Conservation (phyloP, 352 stramenopile genomes). For the Phytophthora pistaciae region DNA sequence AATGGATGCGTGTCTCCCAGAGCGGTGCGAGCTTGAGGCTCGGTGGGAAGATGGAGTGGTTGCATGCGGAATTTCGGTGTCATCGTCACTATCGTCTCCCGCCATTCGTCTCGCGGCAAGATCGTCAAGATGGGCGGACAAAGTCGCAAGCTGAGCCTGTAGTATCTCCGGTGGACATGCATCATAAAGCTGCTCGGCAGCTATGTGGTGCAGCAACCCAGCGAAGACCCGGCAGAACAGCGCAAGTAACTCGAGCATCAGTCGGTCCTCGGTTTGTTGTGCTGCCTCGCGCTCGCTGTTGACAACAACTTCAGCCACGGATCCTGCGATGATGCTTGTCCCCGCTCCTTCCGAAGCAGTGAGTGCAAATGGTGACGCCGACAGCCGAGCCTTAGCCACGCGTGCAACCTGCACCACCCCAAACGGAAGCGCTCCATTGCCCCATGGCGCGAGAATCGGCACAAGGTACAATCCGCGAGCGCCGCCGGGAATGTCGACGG, state of each 20-base stretch:
- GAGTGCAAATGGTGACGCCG: slow-evolving; percentile 30
- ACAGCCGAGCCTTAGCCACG: slow-evolving; percentile 33
- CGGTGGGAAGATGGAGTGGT: background rate
- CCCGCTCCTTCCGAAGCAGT: slow-evolving; percentile 18
- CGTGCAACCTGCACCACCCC: slow-evolving; percentile 77
- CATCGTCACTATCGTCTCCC: slow-evolving; percentile 13
- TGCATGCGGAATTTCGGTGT: background rate
- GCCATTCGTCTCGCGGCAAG: slow-evolving; percentile 23
- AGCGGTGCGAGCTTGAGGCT: slow-evolving; percentile 15
- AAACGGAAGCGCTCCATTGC: slow-evolving; percentile 40
- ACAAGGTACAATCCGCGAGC: slow-evolving; percentile 67
- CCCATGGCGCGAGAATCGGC: slow-evolving; percentile 66
- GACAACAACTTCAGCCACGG: slow-evolving; percentile 24
- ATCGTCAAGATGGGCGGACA: slow-evolving; percentile 47
- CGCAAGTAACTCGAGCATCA: slow-evolving; percentile 64
- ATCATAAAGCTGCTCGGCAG: slow-evolving; percentile 59
- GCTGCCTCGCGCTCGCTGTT: slow-evolving; percentile 48
- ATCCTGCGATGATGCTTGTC: slow-evolving; percentile 6
- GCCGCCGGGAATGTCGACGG: slow-evolving; percentile 67
- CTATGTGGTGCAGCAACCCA: slow-evolving; percentile 62
- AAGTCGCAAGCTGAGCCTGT: slow-evolving; percentile 52
- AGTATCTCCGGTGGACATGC: slow-evolving; percentile 59
- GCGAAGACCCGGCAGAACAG: slow-evolving; percentile 68
- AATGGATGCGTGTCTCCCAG: slow-evolving; percentile 25
- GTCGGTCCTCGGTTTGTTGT: slow-evolving; percentile 59